Percentiles rank a stretch among this genome's conserved stretches.
Evolutionary conservation across 768 basidiomycete genomes (phyloP).

Genomic region (Clitopilus hobsonii): DNA sequence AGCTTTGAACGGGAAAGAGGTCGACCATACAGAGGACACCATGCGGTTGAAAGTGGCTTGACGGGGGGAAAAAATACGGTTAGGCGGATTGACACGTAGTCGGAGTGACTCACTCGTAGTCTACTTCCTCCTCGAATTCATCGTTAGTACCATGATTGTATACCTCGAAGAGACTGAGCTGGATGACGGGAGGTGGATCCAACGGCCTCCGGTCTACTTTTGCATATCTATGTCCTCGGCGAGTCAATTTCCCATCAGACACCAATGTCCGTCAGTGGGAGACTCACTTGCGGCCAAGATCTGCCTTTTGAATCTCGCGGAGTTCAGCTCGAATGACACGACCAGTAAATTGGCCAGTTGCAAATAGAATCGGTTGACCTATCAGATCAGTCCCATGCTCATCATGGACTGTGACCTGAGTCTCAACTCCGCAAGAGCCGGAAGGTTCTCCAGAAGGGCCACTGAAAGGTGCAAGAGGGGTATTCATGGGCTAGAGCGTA

Average conservation of each 20-base stretch:
- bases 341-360: constrained; percentile 54
- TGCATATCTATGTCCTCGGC: constrained; percentile 37
- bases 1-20: constrained; percentile 52
- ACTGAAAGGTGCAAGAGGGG: neutral
- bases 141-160: constrained; percentile 33
- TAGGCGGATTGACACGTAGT: constrained; percentile 1
- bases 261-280: constrained; percentile 4
- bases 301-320: constrained; percentile 54
- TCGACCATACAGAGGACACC: constrained; percentile 78
- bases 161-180: constrained; percentile 44
- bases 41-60: constrained; percentile 54
- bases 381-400: constrained; percentile 20
- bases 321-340: constrained; percentile 47
- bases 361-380: constrained; percentile 48
- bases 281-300: constrained; percentile 57
- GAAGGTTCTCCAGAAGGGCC: neutral
- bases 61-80: constrained; percentile 12
- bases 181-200: constrained; percentile 62
- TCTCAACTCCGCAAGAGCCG: neutral
- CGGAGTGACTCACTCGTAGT: constrained; percentile 40
- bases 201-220: constrained; percentile 57
- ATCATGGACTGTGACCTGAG: constrained; percentile 2
- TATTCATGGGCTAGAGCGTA: neutral
- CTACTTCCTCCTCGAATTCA: constrained; percentile 38
- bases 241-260: neutral